Evolutionary conservation across 371 early-diverging fungal species (phyloP).

Genomic region (Mucor circinelloides): DNA sequence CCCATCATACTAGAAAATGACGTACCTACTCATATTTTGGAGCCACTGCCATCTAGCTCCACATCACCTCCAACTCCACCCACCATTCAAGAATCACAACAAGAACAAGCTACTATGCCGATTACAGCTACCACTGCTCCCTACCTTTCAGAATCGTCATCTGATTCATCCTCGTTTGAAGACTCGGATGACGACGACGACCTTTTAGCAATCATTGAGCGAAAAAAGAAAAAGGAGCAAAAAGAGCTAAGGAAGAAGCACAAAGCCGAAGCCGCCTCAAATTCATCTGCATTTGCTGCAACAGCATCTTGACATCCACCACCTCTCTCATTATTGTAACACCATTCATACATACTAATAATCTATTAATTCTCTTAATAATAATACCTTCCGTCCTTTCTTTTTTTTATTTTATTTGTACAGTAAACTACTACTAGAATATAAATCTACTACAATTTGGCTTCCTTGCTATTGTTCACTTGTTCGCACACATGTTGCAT

Average conservation of each 20-base stretch:
- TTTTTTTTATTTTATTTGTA: background rate
- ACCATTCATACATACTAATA: background rate
- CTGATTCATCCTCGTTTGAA: constrained; percentile 9
- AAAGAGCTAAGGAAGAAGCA: background rate
- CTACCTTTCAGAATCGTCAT: background rate
- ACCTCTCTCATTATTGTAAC: background rate
- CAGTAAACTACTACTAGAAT: background rate
- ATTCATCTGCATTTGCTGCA: background rate
- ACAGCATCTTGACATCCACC: background rate
- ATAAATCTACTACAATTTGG: constrained; percentile 12
- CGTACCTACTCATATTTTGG: constrained; percentile 28
- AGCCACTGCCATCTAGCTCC: background rate
- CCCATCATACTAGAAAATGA: constrained; percentile 1
- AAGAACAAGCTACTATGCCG: background rate
- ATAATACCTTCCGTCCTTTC: background rate
- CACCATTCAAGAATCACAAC: background rate
- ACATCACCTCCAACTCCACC: background rate
- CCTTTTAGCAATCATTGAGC: constrained; percentile 18
- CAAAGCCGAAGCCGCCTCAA: background rate
- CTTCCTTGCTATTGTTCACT: constrained; percentile 1
- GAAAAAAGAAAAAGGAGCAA: constrained; percentile 21
- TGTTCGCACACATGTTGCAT: constrained; percentile 53
- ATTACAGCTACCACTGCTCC: background rate
- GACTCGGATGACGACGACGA: constrained; percentile 29
- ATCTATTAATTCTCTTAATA: background rate